phyloP scores from a whole-genome alignment of 1,284 basidiomycete genomes.

The Marasmius sp. region DNA sequence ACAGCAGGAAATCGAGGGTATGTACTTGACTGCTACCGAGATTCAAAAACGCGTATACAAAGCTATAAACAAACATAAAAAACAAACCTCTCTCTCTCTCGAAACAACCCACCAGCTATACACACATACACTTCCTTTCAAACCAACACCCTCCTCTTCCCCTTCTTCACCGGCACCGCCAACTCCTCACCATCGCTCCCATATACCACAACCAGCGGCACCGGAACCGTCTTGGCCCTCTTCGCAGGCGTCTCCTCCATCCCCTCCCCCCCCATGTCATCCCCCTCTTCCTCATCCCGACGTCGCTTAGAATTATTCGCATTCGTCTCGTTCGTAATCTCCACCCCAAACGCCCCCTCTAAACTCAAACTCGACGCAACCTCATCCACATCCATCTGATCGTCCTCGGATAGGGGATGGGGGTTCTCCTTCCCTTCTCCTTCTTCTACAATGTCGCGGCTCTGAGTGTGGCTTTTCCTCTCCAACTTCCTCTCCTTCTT shows the following conservation, averaged over 20 bases:
- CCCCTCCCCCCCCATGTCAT: background rate
- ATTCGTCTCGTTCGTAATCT: background rate
- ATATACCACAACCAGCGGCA: background rate
- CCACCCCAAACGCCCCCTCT: background rate
- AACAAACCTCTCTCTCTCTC: too few species aligned
- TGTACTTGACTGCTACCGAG: too few species aligned
- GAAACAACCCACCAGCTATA: too few species aligned
- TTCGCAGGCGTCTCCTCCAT: background rate
- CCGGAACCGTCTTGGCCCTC: background rate
- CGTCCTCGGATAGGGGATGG: constrained; percentile 6
- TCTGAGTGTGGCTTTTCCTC: background rate
- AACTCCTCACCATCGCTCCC: constrained; percentile 3
- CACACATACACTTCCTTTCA: background rate
- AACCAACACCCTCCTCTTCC: constrained; percentile 2
- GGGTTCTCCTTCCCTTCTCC: background rate
- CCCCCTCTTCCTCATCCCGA: background rate
- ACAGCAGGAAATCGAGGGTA: too few species aligned
- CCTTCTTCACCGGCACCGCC: background rate
- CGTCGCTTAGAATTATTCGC: background rate
- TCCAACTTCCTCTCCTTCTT: constrained; percentile 20
- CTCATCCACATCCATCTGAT: constrained; percentile 10
- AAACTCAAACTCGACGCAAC: constrained; percentile 1
- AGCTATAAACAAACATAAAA: too few species aligned
- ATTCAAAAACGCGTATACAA: too few species aligned
- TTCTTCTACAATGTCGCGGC: background rate